Evolutionary conservation across 108 stramenopile genomes (phyloP).

Genomic region (Skeletonema potamos): DNA sequence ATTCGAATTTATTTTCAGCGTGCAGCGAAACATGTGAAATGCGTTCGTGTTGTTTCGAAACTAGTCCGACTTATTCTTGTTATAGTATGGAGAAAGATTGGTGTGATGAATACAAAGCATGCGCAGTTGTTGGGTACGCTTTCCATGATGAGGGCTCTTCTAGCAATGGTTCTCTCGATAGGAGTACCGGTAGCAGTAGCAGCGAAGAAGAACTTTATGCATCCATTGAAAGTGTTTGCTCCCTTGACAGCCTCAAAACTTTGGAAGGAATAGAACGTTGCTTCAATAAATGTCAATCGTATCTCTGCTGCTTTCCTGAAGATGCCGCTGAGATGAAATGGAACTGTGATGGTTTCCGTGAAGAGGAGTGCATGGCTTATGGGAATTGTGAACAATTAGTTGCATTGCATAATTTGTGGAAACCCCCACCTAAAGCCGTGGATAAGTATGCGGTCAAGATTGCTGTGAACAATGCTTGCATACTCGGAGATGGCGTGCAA

Average conservation of each 20-base stretch:
- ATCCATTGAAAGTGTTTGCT: neutral
- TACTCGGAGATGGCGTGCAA: neutral
- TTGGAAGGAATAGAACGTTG: neutral
- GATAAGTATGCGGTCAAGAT: constrained; percentile 11
- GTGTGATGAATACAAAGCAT: constrained; percentile 23
- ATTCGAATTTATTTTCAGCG: constrained; percentile 3
- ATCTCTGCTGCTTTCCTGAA: constrained; percentile 1
- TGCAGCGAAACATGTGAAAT: constrained; percentile 2
- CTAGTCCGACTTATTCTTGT: constrained; percentile 2
- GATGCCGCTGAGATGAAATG: neutral
- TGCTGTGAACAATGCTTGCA: constrained; percentile 12
- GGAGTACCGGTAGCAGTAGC: neutral
- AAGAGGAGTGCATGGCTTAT: constrained; percentile 12
- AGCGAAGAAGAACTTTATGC: neutral
- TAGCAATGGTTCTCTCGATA: neutral
- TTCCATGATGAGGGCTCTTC: neutral
- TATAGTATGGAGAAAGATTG: constrained; percentile 19
- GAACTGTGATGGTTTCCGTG: neutral
- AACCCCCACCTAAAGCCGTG: constrained; percentile 2
- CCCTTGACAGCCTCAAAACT: neutral
- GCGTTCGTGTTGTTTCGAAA: constrained; percentile 20
- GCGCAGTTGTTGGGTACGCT: neutral
- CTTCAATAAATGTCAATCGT: neutral
- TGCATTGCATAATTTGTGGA: constrained; percentile 2
- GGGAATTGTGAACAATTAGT: constrained; percentile 5